Evolutionary conservation across 1,284 basidiomycete genomes (phyloP).

Genomic region (Austroboletus niveus): DNA sequence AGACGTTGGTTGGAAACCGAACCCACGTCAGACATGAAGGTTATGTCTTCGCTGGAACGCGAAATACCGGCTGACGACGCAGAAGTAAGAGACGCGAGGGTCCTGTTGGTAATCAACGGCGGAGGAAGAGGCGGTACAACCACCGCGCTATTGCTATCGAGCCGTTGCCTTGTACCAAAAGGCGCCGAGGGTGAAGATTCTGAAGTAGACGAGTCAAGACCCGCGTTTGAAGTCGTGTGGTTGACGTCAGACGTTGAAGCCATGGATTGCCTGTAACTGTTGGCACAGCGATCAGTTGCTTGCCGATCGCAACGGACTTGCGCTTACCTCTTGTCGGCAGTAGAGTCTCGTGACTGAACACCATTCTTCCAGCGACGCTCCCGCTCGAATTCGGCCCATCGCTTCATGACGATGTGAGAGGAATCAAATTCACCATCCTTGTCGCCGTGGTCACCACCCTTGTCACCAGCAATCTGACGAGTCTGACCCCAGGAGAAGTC

Average conservation of each 20-base stretch:
- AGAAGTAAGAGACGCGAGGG: constrained; percentile 43
- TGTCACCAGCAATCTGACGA: constrained; percentile 79
- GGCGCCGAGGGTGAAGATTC: constrained; percentile 51
- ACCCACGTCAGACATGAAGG: constrained; percentile 51
- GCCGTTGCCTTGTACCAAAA: constrained; percentile 46
- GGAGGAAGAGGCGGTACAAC: constrained; percentile 74
- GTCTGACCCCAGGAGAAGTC: constrained; percentile 99
- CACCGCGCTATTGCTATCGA: constrained; percentile 66
- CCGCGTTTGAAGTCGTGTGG: constrained; percentile 44
- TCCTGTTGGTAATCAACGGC: constrained; percentile 55
- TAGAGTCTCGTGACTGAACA: constrained; percentile 79
- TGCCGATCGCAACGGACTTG: constrained; percentile 4
- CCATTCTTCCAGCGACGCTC: constrained; percentile 93
- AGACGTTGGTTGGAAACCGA: constrained; percentile 59
- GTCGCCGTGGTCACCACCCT: constrained; percentile 73
- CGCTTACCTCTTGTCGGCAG: constrained; percentile 66
- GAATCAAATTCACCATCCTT: constrained; percentile 98
- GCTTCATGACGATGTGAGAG: constrained; percentile 96
- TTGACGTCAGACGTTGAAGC: constrained; percentile 75
- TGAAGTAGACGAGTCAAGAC: constrained; percentile 59
- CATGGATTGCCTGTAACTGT: constrained; percentile 68
- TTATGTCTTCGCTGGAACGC: constrained; percentile 62
- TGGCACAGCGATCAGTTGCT: constrained; percentile 17
- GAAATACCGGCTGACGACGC: constrained; percentile 56
- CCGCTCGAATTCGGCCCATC: constrained; percentile 98